Conservation (phyloP, 495 filamentous ascomycete species). For the Cladorrhinum samala region DNA sequence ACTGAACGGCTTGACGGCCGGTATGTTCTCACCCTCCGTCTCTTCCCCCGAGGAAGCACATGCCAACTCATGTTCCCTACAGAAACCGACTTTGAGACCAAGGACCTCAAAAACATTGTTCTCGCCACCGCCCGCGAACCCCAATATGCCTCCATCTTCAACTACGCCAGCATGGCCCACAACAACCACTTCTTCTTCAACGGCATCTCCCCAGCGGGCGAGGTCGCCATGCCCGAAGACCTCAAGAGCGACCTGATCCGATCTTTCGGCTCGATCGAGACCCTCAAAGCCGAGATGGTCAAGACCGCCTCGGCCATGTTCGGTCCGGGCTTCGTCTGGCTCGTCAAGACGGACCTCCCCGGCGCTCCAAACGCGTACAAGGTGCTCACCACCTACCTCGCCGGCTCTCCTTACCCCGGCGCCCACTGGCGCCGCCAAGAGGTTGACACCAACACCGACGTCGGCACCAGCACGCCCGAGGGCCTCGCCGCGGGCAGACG, state of each 20-base stretch:
- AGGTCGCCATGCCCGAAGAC: slow-evolving; percentile 24
- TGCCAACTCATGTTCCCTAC: not conserved
- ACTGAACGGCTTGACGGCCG: slow-evolving; percentile 66
- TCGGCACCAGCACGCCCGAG: slow-evolving; percentile 23
- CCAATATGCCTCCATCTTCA: slow-evolving; percentile 72
- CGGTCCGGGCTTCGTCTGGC: slow-evolving; percentile 94
- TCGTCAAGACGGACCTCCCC: slow-evolving; percentile 50
- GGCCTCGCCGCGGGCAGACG: slow-evolving; percentile 31
- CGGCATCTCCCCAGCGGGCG: slow-evolving; percentile 39
- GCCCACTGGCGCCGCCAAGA: slow-evolving; percentile 77
- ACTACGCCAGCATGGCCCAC: slow-evolving; percentile 90
- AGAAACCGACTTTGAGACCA: slow-evolving; percentile 53
- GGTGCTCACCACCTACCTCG: slow-evolving; percentile 84
- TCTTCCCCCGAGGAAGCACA: not conserved
- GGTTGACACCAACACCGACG: slow-evolving; percentile 68
- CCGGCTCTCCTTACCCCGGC: slow-evolving; percentile 78
- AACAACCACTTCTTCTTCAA: slow-evolving; percentile 97
- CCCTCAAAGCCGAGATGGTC: slow-evolving; percentile 71
- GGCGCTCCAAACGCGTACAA: slow-evolving; percentile 45
- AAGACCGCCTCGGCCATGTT: slow-evolving; percentile 87
- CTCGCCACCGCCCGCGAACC: slow-evolving; percentile 74
- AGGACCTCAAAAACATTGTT: slow-evolving; percentile 58
- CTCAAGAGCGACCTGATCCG: slow-evolving; percentile 41
- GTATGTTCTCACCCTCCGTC: slow-evolving; percentile 41
- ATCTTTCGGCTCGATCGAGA: slow-evolving; percentile 75